These are phyloP conservation scores for Hordeum marinum DNA, from an alignment of 176 grass and related monocot genomes.

Conservation along the genomic window DNA sequence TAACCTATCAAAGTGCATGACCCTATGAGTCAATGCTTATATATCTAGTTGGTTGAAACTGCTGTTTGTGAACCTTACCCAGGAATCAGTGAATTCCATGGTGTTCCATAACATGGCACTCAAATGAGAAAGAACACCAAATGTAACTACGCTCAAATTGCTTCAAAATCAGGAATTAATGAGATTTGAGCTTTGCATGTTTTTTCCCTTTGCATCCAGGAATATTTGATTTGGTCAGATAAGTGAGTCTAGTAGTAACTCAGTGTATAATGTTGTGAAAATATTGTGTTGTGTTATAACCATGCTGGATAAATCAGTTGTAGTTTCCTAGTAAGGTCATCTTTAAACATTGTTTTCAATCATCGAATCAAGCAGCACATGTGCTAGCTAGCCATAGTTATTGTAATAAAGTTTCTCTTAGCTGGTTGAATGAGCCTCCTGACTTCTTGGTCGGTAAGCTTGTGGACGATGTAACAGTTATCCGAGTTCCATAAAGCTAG, in stretches of 20 bases:
- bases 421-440: too few relatives aligned
- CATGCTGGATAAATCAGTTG: neutral
- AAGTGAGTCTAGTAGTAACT: neutral
- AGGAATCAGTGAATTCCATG: slow-evolving; percentile 11
- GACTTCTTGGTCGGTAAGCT: too few relatives aligned
- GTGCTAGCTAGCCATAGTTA: too few relatives aligned
- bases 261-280: neutral
- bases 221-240: neutral
- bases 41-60: slow-evolving; percentile 4
- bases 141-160: neutral
- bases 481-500: too few relatives aligned
- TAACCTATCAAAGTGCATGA: slow-evolving; percentile 21
- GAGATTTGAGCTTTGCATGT: neutral
- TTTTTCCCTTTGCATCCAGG: neutral
- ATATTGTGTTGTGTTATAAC: neutral
- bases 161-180: too few relatives aligned
- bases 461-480: too few relatives aligned
- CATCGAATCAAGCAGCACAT: too few relatives aligned
- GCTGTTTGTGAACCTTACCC: neutral
- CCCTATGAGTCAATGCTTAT: neutral
- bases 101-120: neutral
- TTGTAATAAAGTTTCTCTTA: too few relatives aligned
- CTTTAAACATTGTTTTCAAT: too few relatives aligned
- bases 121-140: neutral
- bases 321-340: neutral